A percentile compares a stretch with the other conserved stretches of the same genome.
phyloP scores from a whole-genome alignment of 352 stramenopile species.

The Phytophthora hybrid region DNA sequence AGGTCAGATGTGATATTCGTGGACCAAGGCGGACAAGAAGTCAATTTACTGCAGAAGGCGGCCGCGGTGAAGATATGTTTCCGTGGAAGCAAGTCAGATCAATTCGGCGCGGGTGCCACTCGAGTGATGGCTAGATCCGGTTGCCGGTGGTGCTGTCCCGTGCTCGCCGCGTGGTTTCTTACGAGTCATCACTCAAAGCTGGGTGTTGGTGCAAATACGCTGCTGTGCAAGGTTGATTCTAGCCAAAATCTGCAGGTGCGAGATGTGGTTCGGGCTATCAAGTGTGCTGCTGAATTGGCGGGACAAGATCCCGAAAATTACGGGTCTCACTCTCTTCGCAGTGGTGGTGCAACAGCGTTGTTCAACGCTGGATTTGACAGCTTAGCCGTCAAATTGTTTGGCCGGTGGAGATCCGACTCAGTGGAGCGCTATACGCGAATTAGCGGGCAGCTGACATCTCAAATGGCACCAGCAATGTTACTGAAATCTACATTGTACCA shows the following conservation, averaged over 20 bases:
- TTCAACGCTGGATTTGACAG: conserved; percentile 11
- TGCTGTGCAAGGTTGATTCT: conserved; percentile 13
- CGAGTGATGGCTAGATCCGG: conserved; percentile 2
- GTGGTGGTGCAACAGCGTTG: conserved; percentile 12
- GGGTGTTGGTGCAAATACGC: neutral
- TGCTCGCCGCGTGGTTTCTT: conserved; percentile 9
- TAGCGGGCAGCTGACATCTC: neutral
- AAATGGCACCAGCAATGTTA: neutral
- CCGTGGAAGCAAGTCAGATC: conserved; percentile 14
- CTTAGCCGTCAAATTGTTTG: conserved; percentile 7
- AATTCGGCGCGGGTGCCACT: conserved; percentile 9
- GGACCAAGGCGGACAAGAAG: neutral
- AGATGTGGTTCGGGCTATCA: neutral
- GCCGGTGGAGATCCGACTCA: conserved; percentile 3
- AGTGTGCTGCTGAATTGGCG: neutral
- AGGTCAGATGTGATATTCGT: conserved; percentile 8
- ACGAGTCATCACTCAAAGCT: conserved; percentile 6
- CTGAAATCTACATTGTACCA: neutral
- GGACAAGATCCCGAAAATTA: conserved; percentile 4
- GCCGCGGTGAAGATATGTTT: neutral
- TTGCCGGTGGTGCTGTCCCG: conserved; percentile 7
- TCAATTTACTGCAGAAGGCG: neutral
- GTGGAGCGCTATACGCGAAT: conserved; percentile 11
- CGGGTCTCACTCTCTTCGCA: conserved; percentile 16
- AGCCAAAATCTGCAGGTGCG: conserved; percentile 6